A percentile compares a stretch with the other conserved stretches of the same genome.
phyloP scores from a whole-genome alignment of 2,329 filamentous ascomycete species.

The Aspergillus ochraceus region DNA sequence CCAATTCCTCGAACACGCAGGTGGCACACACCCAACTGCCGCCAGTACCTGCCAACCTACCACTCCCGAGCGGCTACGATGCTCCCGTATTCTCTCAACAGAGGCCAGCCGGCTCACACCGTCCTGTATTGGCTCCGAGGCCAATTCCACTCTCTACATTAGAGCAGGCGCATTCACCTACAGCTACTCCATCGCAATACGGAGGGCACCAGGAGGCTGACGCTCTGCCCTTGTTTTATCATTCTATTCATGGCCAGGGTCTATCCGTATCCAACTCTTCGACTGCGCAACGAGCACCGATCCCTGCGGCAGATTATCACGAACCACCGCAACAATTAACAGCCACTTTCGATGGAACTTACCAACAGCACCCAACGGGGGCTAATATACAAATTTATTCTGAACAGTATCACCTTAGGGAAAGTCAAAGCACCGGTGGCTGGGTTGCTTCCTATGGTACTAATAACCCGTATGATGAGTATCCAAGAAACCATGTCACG shows the following conservation, averaged over 20 bases:
- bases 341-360: background rate
- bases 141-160: conserved; percentile 16
- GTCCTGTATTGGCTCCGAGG: conserved; percentile 37
- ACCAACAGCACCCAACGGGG: background rate
- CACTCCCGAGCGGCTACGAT: conserved; percentile 23
- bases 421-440: background rate
- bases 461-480: background rate
- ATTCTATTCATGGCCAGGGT: conserved; percentile 12
- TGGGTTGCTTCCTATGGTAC: background rate
- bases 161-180: conserved; percentile 12
- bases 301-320: background rate
- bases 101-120: conserved; percentile 30
- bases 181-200: conserved; percentile 3
- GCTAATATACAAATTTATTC: background rate
- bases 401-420: background rate
- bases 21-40: conserved; percentile 22
- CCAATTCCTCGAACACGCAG: conserved; percentile 23
- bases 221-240: conserved; percentile 19
- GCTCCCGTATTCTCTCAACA: conserved; percentile 25
- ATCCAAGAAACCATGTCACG: background rate
- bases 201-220: conserved; percentile 4
- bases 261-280: background rate
- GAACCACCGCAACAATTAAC: background rate
- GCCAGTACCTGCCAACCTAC: conserved; percentile 8
- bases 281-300: background rate